Evolutionary conservation across 306 rosid species (phyloP), one percentile per base, ranked within the genome.

Genomic region (Cicer judaicum): DNA sequence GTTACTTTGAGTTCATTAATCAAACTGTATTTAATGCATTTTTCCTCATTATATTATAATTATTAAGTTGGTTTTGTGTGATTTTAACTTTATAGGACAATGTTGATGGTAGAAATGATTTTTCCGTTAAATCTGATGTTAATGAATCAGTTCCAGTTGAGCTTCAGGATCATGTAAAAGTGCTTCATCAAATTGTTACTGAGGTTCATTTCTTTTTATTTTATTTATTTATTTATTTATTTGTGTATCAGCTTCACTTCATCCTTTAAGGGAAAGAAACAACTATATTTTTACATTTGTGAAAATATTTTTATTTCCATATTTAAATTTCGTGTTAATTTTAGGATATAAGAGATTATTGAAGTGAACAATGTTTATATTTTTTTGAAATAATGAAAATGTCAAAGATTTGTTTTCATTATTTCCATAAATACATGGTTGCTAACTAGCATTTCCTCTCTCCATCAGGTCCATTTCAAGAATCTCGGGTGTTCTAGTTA

Each of bases 101-200:
- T 60, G 75, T 15, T 66, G 53, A 46, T 72, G 65, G 3, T 72
- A 29, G 16, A 49, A 81, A 40, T 6, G 42, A 47, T 41, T 66
- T 9, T 64, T 4, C 78, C 55, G 65, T 60, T 3, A 10, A 46
- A n/a, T 47, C 40, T 0, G 46, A 69, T 36, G 55, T 18, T 44
- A 38, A 46, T 6, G 48, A 59, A 5, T 14, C 57, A 52, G n/a
- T 60, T 38, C 14, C 41, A 60, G 44, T 60, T 60, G 44, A 13
- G 66, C 43, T 60, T 73, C 49, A 41, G 5, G 70, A 71, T 7
- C 19, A 64, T 29, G 60, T 2, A 38, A 10, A 53, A 7, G 80
- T 8, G 68, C 24, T 70, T 76, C 49, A 12, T 36, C 18, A 48
- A 2, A 40, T 7, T 44, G 42, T 18, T 52, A 21, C 10, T 39